phyloP scores from a whole-genome alignment of 1,284 basidiomycete species.

The Meira miltonrushii region DNA sequence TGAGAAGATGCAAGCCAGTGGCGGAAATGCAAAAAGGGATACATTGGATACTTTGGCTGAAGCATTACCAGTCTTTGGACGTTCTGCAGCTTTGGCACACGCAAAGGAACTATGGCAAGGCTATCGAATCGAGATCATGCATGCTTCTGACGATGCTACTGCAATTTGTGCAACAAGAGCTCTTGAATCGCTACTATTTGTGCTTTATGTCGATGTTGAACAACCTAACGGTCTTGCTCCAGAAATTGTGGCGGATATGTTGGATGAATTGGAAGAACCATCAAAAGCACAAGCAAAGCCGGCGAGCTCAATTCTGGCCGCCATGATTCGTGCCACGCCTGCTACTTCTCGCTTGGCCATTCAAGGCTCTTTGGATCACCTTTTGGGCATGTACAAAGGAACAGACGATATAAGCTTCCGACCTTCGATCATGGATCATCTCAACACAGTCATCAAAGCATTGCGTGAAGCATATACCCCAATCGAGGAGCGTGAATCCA shows the following conservation, averaged over 20 bases:
- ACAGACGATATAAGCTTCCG: constrained; percentile 72
- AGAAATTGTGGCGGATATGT: constrained; percentile 37
- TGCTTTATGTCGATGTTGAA: constrained; percentile 36
- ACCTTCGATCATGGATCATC: constrained; percentile 61
- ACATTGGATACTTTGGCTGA: constrained; percentile 39
- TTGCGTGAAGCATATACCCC: constrained; percentile 28
- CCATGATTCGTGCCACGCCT: constrained; percentile 29
- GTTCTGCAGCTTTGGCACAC: constrained; percentile 34
- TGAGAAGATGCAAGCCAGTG: constrained; percentile 82
- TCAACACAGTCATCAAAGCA: constrained; percentile 35
- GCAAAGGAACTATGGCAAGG: constrained; percentile 39
- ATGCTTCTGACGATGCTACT: constrained; percentile 48
- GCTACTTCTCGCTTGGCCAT: constrained; percentile 29
- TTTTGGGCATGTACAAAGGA: constrained; percentile 66
- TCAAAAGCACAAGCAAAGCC: constrained; percentile 40
- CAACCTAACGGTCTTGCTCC: constrained; percentile 37
- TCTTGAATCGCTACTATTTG: constrained; percentile 34
- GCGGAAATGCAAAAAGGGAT: constrained; percentile 68
- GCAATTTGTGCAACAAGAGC: constrained; percentile 30
- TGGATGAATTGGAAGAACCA: constrained; percentile 38
- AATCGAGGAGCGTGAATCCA: not conserved
- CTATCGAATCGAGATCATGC: constrained; percentile 48
- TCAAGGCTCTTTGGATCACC: constrained; percentile 32
- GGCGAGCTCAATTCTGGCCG: constrained; percentile 27
- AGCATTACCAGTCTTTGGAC: constrained; percentile 46